phyloP scores from a whole-genome alignment of 2,329 filamentous ascomycete species.

The Periconia sp. region DNA sequence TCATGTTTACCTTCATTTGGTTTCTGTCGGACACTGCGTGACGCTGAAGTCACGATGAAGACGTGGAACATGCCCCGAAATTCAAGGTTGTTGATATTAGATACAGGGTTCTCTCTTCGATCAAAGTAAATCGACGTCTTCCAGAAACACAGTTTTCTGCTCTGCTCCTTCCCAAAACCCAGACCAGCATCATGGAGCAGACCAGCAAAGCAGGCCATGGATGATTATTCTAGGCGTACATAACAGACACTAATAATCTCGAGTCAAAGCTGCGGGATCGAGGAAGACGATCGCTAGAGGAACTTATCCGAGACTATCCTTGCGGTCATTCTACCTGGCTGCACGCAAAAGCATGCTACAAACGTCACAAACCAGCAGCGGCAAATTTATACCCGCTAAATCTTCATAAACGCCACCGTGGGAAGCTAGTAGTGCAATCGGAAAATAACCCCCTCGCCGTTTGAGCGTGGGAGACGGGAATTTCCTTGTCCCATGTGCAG shows the following conservation, averaged over 20 bases:
- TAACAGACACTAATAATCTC: too few species aligned
- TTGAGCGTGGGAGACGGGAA: too few species aligned
- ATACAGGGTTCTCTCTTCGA: constrained; percentile 76
- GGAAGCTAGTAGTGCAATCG: neutral
- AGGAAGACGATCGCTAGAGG: neutral
- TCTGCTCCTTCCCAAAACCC: constrained; percentile 27
- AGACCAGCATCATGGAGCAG: constrained; percentile 15
- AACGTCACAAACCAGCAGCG: neutral
- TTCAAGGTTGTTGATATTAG: constrained; percentile 13
- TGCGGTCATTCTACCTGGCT: neutral
- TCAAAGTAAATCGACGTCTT: constrained; percentile 73
- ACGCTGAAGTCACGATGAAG: neutral
- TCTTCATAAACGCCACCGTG: neutral
- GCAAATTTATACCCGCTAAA: neutral
- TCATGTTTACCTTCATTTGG: neutral
- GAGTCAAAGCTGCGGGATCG: too few species aligned
- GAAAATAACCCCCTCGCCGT: too few species aligned
- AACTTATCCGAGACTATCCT: neutral
- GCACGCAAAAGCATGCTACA: neutral
- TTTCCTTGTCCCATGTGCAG: too few species aligned
- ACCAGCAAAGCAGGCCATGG: neutral
- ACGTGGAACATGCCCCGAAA: neutral
- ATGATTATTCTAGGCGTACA: too few species aligned
- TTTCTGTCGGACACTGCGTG: neutral
- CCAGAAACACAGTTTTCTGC: constrained; percentile 70